Base-by-base conservation (phyloP, 257 asterid genomes). In the Penstemon newberryi region DNA sequence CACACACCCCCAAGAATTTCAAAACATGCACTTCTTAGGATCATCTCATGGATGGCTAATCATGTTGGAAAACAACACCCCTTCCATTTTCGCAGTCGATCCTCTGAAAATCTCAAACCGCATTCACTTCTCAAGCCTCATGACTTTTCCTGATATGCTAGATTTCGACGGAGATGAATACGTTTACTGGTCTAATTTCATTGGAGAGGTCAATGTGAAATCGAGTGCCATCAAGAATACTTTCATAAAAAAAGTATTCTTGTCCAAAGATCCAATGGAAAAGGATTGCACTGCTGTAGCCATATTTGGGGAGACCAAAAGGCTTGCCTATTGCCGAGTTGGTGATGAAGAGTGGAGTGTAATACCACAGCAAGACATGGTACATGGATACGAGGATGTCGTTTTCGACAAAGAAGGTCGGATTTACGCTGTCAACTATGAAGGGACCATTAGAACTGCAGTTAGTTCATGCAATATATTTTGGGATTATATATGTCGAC, bases 41-140 rank as follows among this genome's bases (percentile, higher is more conserved):
- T 62, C 67, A 62, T 62, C 55, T 7, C 53, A 18, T 4, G 67
- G 55, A 19, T 62, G 67, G 67, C 9, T 62, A 54, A 62, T 62
- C 38, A 62, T 18, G 67, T 53, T 15, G 3, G 41, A 4, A 8
- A 54, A 45, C 9, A 8, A 45, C 0, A 18, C 54, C 65, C 63
- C 63, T 15, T 60, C 66, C 13, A 41, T 60, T 52, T 41, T 7
- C 51, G 66, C 54, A 7, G 18, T 62, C 15, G 10, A 62, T 62
- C 67, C 67, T 18, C 54, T 44, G 3, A 7, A 19, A 7, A 15
- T 2, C 18, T 42, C 67, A 4, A 18, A 39, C 7, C 15, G 9
- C 3, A 10, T 62, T 25, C 41, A 62, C 15, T 25, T 25, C 2
- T 2, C 33, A 25, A 25, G 33, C 33, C 55, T 62, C 54, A 0